Conservation (phyloP, 192 early-diverging fungal genomes). For the Coemansia sp. region DNA sequence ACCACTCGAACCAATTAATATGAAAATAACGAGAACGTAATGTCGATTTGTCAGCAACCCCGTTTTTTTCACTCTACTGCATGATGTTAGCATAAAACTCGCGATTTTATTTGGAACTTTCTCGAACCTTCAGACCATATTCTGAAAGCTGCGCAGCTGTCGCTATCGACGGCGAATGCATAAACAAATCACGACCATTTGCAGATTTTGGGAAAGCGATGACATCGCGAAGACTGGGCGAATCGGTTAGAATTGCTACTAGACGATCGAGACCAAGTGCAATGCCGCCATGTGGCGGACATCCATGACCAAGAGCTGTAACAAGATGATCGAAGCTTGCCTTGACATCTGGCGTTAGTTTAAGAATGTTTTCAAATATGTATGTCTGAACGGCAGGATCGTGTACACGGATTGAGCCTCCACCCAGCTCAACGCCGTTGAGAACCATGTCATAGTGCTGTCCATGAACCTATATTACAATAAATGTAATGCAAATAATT, state of each 20-base stretch:
- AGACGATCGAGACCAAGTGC: constrained; percentile 82
- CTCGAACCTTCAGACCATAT: constrained; percentile 56
- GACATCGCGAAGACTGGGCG: constrained; percentile 77
- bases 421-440: constrained; percentile 89
- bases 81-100: no score
- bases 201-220: constrained; percentile 91
- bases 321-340: constrained; percentile 77
- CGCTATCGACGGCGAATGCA: constrained; percentile 67
- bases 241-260: constrained; percentile 69
- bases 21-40: no score
- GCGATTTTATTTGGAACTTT: not conserved
- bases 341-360: constrained; percentile 56
- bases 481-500: not conserved
- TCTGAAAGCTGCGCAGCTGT: constrained; percentile 60
- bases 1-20: no score
- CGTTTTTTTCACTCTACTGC: not conserved
- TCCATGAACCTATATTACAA: constrained; percentile 57
- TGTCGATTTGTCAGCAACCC: not conserved
- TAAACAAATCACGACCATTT: constrained; percentile 78
- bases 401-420: constrained; percentile 88
- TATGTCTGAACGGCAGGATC: constrained; percentile 68
- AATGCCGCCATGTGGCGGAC: constrained; percentile 88
- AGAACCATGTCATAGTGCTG: constrained; percentile 91
- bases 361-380: constrained; percentile 70
- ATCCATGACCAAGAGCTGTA: constrained; percentile 75